A percentile compares a stretch with the other conserved stretches of the same genome.
Evolutionary conservation across 176 grass and related monocot genomes (phyloP).

Genomic region (Ensete glaucum): DNA sequence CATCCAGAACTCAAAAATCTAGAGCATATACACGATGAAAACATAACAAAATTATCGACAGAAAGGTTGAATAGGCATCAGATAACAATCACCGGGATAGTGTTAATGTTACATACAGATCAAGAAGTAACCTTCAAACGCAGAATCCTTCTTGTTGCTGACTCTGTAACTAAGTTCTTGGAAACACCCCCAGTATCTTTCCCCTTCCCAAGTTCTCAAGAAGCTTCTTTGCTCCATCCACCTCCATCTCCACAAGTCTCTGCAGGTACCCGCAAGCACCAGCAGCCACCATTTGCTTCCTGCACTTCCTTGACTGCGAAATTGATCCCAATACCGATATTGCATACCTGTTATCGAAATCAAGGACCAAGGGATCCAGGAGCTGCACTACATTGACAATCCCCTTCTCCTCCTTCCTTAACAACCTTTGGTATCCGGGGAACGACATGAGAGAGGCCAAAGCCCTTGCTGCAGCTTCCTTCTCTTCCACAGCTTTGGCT

Average conservation of each 20-base stretch:
- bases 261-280: slow-evolving; percentile 73
- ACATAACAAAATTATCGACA: slow-evolving; percentile 8
- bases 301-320: slow-evolving; percentile 46
- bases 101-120: slow-evolving; percentile 4
- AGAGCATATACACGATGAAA: not conserved
- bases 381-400: slow-evolving; percentile 63
- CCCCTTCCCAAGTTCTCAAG: slow-evolving; percentile 58
- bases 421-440: slow-evolving; percentile 36
- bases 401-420: slow-evolving; percentile 58
- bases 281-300: slow-evolving; percentile 75
- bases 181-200: slow-evolving; percentile 80
- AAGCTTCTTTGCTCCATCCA: slow-evolving; percentile 73
- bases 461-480: slow-evolving; percentile 44
- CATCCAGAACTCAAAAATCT: not conserved
- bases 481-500: slow-evolving; percentile 34
- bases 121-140: not conserved
- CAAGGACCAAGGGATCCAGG: slow-evolving; percentile 36
- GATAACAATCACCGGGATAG: not conserved
- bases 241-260: slow-evolving; percentile 37
- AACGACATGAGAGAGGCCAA: slow-evolving; percentile 37
- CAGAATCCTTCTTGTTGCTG: not conserved
- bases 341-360: slow-evolving; percentile 41
- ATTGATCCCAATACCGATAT: slow-evolving; percentile 42
- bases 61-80: not conserved
- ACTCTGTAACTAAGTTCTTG: slow-evolving; percentile 36